Conservation (phyloP, 2,329 filamentous ascomycete genomes). For the Myriosclerotinia duriaeana region DNA sequence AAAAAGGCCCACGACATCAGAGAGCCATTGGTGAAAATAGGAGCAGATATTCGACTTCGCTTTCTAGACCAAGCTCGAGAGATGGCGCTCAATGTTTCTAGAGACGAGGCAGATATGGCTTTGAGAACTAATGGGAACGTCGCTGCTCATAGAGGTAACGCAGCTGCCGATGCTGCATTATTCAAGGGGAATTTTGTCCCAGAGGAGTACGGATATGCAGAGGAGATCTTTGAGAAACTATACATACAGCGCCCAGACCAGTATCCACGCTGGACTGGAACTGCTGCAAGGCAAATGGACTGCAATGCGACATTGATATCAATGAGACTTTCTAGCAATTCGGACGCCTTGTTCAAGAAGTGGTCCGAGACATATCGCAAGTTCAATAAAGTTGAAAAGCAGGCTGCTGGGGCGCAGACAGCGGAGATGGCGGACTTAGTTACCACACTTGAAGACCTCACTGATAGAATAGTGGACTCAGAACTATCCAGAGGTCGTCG, state of each 20-base stretch:
- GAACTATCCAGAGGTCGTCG: neutral
- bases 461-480: neutral
- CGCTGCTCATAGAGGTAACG: conserved; percentile 19
- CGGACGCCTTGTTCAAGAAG: too few species aligned
- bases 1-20: neutral
- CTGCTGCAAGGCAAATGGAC: neutral
- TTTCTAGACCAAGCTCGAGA: conserved; percentile 22
- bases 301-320: neutral
- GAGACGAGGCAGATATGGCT: neutral
- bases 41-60: conserved; percentile 12
- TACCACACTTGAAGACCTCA: neutral
- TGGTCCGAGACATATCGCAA: neutral
- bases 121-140: conserved; percentile 18
- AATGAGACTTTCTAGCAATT: neutral
- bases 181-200: conserved; percentile 2
- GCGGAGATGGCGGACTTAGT: neutral
- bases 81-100: neutral
- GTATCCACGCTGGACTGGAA: neutral
- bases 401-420: too few species aligned
- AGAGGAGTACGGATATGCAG: neutral
- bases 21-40: conserved; percentile 22
- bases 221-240: neutral
- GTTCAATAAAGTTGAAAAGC: neutral
- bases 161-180: neutral
- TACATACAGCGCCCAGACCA: neutral